These are phyloP conservation scores for Rhododendron ferrugineum DNA, from an alignment of 148 eudicot genomes.

Conservation along the genomic window DNA sequence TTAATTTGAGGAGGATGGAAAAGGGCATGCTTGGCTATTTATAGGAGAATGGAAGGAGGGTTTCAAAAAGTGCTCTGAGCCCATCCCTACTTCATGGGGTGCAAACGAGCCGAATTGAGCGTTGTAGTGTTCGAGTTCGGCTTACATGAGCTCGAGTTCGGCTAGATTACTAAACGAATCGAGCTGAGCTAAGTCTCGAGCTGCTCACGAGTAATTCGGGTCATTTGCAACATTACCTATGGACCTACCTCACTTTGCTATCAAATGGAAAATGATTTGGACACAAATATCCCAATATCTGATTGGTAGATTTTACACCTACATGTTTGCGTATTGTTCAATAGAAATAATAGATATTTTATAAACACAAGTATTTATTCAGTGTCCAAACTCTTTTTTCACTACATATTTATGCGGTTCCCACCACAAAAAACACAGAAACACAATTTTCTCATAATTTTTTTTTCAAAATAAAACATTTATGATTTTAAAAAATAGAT, in stretches of 20 bases:
- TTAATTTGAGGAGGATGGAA: not conserved
- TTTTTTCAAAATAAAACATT: not conserved
- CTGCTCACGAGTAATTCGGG: not conserved
- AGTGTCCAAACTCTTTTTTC: not conserved
- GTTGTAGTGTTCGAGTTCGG: not conserved
- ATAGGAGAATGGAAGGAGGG: slow-evolving; percentile 13
- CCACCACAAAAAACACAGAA: not conserved
- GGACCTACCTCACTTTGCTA: not conserved
- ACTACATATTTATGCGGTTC: not conserved
- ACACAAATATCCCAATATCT: not conserved
- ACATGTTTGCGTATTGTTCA: not conserved
- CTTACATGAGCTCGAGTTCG: not conserved
- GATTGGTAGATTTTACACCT: not conserved
- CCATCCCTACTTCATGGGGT: not conserved
- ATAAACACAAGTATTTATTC: no score
- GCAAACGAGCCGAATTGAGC: not conserved
- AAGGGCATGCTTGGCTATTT: slow-evolving; percentile 20
- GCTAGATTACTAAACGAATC: not conserved
- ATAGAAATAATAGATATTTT: not conserved
- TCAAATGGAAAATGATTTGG: not conserved
- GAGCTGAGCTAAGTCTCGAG: not conserved
- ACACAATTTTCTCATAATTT: not conserved
- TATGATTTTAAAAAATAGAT: not conserved
- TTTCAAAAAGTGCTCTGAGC: not conserved
- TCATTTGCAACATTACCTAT: not conserved